Evolutionary conservation across 2,329 filamentous ascomycete genomes (phyloP), one percentile per base, ranked within the genome.

Genomic region (Botrytis paeoniae): DNA sequence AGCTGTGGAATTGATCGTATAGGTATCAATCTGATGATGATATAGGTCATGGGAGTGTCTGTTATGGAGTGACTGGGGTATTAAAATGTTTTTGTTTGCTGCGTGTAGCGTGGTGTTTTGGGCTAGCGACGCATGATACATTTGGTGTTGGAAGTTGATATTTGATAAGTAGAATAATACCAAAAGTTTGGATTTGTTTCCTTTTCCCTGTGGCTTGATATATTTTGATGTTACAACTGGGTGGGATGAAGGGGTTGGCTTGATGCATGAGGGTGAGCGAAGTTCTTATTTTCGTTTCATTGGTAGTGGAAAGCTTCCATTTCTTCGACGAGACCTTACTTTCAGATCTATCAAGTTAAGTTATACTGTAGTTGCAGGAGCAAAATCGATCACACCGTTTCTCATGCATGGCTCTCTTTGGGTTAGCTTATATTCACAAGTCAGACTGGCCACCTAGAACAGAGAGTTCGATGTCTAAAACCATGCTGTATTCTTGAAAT

Each of bases 21-120:
- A 3, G 0, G 0, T 29, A 3, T 57, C 2, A 1, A 32, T 16
- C 0, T 29, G 51, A 2, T 29, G 51, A 54, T 8, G 25, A 54
- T n/a, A 5, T 16, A 5, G 6, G 14, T 29, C 6, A 9, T 29
- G 6, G 12, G 51, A 0, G 51, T 54, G 16, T 57, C 7, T 57
- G 12, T 29, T 1, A 4, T 32, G 51, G 6, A 3, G 14, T 29
- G 14, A 29, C 5, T 57, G 51, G n/a, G 3, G n/a, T 3, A 4
- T 18, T 5, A 51, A 14, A n/a, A 25, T 45, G 43, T 1, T 22
- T 25, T 48, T 25, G 25, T n/a, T 51, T 12, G 25, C 22, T n/a
- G n/a, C 12, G 25, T n/a, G 22, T 29, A 29, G n/a, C 6, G 14
- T 18, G n/a, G 5, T 48, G 45, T 10, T 29, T n/a, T 18, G 51